Evolutionary conservation across 257 asterid genomes (phyloP).

Genomic region (Striga asiatica): DNA sequence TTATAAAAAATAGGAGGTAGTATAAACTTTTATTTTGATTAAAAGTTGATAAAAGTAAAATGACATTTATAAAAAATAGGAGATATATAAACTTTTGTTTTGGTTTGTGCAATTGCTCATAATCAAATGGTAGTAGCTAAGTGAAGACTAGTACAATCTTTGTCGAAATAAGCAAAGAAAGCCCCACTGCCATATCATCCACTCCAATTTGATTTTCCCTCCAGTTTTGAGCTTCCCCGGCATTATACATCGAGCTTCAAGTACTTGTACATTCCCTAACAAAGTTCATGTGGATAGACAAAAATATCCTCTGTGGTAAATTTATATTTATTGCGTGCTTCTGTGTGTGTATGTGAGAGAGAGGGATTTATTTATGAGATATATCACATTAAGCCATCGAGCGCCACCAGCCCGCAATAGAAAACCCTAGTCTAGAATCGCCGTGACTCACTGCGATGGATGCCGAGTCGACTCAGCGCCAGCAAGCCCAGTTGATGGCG

Average conservation of each 20-base stretch:
- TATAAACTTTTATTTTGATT: no score
- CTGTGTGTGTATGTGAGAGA: slow-evolving; percentile 23
- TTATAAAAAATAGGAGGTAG: no score
- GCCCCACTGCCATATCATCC: slow-evolving; percentile 20
- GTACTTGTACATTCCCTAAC: slow-evolving; percentile 19
- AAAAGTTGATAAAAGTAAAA: no score
- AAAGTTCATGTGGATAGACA: slow-evolving; percentile 6
- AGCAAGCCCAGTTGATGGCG: slow-evolving; percentile 70
- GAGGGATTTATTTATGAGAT: slow-evolving; percentile 11
- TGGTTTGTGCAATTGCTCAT: no score
- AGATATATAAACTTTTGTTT: no score
- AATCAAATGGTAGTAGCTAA: no score
- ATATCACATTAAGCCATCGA: neutral
- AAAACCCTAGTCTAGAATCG: slow-evolving; percentile 36
- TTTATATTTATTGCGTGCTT: slow-evolving; percentile 7
- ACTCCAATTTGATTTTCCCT: slow-evolving; percentile 17
- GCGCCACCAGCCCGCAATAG: slow-evolving; percentile 20
- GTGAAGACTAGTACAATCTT: neutral
- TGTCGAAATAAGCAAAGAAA: no score
- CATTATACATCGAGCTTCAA: slow-evolving; percentile 6
- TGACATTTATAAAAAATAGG: no score
- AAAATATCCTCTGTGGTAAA: slow-evolving; percentile 11
- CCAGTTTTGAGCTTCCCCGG: slow-evolving; percentile 6
- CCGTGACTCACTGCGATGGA: slow-evolving; percentile 37
- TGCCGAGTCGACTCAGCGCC: slow-evolving; percentile 69